Conservation (phyloP, 2,329 filamentous ascomycete genomes). For the Ilyonectria sp. region DNA sequence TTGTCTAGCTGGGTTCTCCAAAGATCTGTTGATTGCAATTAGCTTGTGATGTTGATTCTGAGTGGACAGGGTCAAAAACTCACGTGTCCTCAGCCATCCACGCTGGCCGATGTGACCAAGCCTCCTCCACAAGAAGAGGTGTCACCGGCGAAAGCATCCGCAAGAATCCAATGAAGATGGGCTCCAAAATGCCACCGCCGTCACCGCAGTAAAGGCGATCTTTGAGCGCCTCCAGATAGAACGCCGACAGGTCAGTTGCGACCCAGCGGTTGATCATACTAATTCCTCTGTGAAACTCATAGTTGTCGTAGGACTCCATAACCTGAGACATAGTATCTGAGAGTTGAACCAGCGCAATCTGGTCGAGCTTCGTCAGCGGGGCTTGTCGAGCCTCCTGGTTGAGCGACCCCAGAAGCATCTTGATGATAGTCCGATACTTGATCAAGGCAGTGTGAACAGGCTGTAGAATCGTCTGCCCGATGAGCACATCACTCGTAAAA, state of each 20-base stretch:
- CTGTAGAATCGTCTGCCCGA: constrained; percentile 84
- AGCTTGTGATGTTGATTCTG: constrained; percentile 30
- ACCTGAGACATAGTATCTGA: constrained; percentile 76
- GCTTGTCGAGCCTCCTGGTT: constrained; percentile 66
- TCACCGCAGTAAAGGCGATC: constrained; percentile 91
- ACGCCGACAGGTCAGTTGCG: constrained; percentile 86
- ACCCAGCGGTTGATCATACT: constrained; percentile 85
- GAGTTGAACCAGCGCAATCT: constrained; percentile 84
- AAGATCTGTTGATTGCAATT: constrained; percentile 43
- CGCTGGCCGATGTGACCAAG: constrained; percentile 82
- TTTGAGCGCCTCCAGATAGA: constrained; percentile 94
- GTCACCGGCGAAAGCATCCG: constrained; percentile 86
- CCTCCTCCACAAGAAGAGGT: constrained; percentile 89
- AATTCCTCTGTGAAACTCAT: constrained; percentile 87
- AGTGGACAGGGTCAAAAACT: constrained; percentile 44
- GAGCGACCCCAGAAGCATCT: constrained; percentile 88
- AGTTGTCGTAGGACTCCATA: constrained; percentile 74
- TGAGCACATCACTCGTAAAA: constrained; percentile 88
- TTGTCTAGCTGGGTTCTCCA: constrained; percentile 61
- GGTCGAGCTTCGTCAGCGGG: constrained; percentile 74
- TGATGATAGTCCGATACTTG: constrained; percentile 91
- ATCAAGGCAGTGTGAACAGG: constrained; percentile 82
- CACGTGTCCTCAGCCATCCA: constrained; percentile 69
- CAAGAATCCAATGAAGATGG: constrained; percentile 80
- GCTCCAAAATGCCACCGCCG: constrained; percentile 73